Conservation (phyloP, 2,329 filamentous ascomycete genomes). For the Alternaria incomplexa region DNA sequence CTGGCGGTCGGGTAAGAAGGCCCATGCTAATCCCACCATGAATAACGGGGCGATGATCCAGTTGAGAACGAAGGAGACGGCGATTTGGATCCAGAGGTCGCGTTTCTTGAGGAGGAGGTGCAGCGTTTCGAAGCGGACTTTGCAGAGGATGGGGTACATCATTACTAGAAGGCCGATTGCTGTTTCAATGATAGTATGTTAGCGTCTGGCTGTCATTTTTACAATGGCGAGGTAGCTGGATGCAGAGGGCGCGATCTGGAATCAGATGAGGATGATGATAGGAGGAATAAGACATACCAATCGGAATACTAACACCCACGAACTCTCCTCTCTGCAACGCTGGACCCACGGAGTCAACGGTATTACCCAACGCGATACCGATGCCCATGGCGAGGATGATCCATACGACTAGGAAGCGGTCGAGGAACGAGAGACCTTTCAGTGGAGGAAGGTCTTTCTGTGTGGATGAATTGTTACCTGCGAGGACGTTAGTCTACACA, state of each 20-base stretch:
- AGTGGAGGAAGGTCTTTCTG: conserved; percentile 31
- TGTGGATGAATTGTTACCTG: background rate
- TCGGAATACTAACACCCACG: conserved; percentile 72
- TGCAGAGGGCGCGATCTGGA: too few relatives aligned
- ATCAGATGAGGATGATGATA: background rate
- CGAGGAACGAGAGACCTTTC: conserved; percentile 52
- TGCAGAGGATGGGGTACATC: conserved; percentile 95
- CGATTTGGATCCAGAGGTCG: conserved; percentile 78
- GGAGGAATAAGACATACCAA: conserved; percentile 55
- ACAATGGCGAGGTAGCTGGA: too few relatives aligned
- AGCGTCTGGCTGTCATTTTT: too few relatives aligned
- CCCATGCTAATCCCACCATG: conserved; percentile 78
- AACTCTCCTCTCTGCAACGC: conserved; percentile 74
- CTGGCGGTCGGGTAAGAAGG: conserved; percentile 52
- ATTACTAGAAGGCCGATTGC: conserved; percentile 83
- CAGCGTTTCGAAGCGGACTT: conserved; percentile 78
- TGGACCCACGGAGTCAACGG: conserved; percentile 66
- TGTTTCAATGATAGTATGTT: too few relatives aligned
- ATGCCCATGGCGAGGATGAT: conserved; percentile 80
- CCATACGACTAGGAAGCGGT: conserved; percentile 61
- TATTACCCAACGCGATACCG: conserved; percentile 78
- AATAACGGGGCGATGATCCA: conserved; percentile 83
- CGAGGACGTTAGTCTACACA: too few relatives aligned
- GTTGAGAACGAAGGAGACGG: conserved; percentile 77
- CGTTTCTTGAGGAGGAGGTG: conserved; percentile 68